Evolutionary conservation across 2,329 filamentous ascomycete genomes (phyloP).

Genomic region (Periconia sp.): DNA sequence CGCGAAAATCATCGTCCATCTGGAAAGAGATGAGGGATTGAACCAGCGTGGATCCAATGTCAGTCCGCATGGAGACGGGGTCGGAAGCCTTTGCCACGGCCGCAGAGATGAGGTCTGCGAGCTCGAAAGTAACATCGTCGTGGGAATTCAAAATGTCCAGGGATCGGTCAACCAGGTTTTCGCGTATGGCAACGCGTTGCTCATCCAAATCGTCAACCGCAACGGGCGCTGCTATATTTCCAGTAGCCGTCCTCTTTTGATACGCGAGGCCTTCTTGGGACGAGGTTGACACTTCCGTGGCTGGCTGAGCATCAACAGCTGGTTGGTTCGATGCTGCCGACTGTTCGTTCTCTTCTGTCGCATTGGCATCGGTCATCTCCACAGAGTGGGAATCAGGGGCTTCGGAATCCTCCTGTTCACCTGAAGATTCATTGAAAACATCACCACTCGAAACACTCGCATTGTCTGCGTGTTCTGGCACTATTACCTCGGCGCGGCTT

Average conservation of each 20-base stretch:
- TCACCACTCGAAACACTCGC: conserved; percentile 30
- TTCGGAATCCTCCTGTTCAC: conserved; percentile 29
- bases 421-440: conserved; percentile 10
- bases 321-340: conserved; percentile 17
- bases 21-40: conserved; percentile 75
- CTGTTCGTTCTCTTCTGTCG: conserved; percentile 12
- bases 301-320: conserved; percentile 17
- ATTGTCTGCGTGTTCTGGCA: conserved; percentile 32
- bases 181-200: conserved; percentile 70
- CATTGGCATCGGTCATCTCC: conserved; percentile 42
- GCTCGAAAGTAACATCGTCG: conserved; percentile 83
- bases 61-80: conserved; percentile 62
- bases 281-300: conserved; percentile 10
- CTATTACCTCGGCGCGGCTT: conserved; percentile 36
- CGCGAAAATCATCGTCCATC: conserved; percentile 58
- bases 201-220: conserved; percentile 80
- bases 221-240: conserved; percentile 45
- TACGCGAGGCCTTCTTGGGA: conserved; percentile 34
- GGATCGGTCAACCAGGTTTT: conserved; percentile 82
- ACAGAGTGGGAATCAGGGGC: conserved; percentile 38
- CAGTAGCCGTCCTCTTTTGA: conserved; percentile 33
- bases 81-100: conserved; percentile 66
- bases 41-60: conserved; percentile 80
- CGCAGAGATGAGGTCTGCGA: conserved; percentile 81
- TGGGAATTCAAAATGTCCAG: conserved; percentile 88